Conservation (phyloP, 345 rosid genomes). For the Salix udensis region DNA sequence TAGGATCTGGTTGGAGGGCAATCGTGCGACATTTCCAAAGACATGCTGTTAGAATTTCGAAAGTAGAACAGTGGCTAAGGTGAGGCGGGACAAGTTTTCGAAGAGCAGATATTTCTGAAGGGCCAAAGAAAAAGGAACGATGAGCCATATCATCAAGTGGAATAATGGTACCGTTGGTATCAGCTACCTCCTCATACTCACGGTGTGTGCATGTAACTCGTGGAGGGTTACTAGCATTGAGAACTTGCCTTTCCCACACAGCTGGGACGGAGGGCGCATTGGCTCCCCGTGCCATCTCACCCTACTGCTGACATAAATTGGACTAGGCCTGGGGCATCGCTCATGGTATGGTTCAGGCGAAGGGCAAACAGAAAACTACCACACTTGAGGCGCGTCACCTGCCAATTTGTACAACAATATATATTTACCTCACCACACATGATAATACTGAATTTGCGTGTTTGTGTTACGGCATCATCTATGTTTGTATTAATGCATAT, state of each 20-base stretch:
- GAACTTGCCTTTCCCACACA: constrained; percentile 23
- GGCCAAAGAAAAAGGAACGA: constrained; percentile 18
- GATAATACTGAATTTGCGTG: too few species aligned
- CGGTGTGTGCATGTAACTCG: constrained; percentile 14
- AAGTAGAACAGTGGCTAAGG: constrained; percentile 8
- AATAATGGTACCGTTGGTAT: constrained; percentile 3
- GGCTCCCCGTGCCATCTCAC: constrained; percentile 16
- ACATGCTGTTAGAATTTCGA: constrained; percentile 22
- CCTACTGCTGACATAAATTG: constrained; percentile 17
- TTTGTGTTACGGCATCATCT: too few species aligned
- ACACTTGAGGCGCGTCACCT: constrained; percentile 25
- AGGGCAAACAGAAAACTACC: constrained; percentile 16
- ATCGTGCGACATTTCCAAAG: constrained; percentile 30
- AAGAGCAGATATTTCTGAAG: background rate
- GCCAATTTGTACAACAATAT: background rate
- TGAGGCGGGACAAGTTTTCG: background rate
- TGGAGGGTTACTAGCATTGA: constrained; percentile 11
- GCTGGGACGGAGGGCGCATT: background rate
- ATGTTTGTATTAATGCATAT: too few species aligned
- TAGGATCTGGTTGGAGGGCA: constrained; percentile 13
- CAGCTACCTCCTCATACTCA: constrained; percentile 5
- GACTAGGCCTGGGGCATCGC: constrained; percentile 5
- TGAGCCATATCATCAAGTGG: constrained; percentile 7
- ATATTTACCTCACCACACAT: too few species aligned
- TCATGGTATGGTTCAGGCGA: constrained; percentile 20